Evolutionary conservation across 2,329 filamentous ascomycete species (phyloP), one percentile per base, ranked within the genome.

Genomic region (Dactylella cylindrospora): DNA sequence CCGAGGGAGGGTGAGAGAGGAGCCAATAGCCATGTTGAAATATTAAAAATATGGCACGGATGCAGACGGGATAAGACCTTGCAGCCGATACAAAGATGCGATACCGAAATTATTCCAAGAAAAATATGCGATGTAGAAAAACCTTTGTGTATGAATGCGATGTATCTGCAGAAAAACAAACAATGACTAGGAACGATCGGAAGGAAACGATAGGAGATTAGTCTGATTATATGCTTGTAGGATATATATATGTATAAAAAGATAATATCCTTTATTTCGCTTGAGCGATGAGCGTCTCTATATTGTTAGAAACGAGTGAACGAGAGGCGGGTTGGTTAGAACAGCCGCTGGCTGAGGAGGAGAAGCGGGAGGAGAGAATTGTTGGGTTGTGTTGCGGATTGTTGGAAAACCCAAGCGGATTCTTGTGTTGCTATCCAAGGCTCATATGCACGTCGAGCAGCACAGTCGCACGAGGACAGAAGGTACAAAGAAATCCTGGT

Each of bases 381-480:
- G 45, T 39, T 17, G 41, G 40, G 52, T 41, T 22, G 31, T 22
- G 35, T 53, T 61, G n/a, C n/a, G n/a, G n/a, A n/a, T n/a, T n/a
- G n/a, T n/a, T n/a, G n/a, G n/a, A n/a, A n/a, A n/a, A n/a, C n/a
- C n/a, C n/a, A n/a, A n/a, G n/a, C n/a, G n/a, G n/a, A n/a, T n/a
- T n/a, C n/a, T n/a, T n/a, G 52, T 44, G 35, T 50, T 54, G 49
- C 49, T 49, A 49, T 13, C 38, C 36, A 47, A 35, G 55, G 46
- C 39, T 51, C 35, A 17, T 26, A 61, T 61, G 55, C 55, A 61
- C 33, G 33, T 61, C 47, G 47, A 49, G 43, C 47, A 62, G 52
- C 44, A 57, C 52, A 50, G 52, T 50, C 25, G 35, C 35, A 57
- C 52, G n/a, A 33, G 28, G 29, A 13, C 17, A 41, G 36, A 36